phyloP scores from a whole-genome alignment of 352 stramenopile genomes.

The Elongisporangium anandrum region DNA sequence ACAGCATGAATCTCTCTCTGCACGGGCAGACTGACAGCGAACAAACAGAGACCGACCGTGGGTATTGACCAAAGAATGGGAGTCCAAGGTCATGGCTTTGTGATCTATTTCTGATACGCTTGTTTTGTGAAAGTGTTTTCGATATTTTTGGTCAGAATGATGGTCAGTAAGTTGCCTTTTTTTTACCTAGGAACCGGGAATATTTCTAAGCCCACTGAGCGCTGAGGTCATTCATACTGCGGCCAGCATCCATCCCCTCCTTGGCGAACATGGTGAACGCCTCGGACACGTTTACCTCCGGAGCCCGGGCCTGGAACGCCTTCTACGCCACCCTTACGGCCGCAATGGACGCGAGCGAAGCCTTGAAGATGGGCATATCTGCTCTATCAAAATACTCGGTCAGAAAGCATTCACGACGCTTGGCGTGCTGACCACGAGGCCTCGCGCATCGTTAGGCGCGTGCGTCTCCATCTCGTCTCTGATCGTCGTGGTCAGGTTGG shows the following conservation, averaged over 20 bases:
- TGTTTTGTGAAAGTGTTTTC: too few species aligned
- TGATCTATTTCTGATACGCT: too few species aligned
- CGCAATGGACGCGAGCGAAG: background rate
- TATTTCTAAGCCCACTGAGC: background rate
- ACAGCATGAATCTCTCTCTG: too few species aligned
- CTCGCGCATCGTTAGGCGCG: background rate
- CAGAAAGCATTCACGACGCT: background rate
- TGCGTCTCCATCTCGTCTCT: constrained; percentile 3
- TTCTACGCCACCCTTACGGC: constrained; percentile 6
- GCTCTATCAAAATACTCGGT: constrained; percentile 1
- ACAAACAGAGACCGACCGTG: too few species aligned
- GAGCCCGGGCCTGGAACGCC: constrained; percentile 6
- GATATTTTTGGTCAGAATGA: too few species aligned
- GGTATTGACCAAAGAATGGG: too few species aligned
- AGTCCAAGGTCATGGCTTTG: too few species aligned
- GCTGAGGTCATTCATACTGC: background rate
- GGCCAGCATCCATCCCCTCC: constrained; percentile 4
- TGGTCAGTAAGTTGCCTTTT: too few species aligned
- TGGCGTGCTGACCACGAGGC: background rate
- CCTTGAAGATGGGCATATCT: constrained; percentile 4
- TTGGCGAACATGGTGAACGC: constrained; percentile 12
- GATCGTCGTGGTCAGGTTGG: background rate
- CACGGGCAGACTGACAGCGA: too few species aligned
- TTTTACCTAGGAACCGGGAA: too few species aligned
- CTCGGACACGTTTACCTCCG: constrained; percentile 2